These are phyloP conservation scores for Globisporangium alternatum DNA, from an alignment of 352 stramenopile species.

Conservation along the genomic window DNA sequence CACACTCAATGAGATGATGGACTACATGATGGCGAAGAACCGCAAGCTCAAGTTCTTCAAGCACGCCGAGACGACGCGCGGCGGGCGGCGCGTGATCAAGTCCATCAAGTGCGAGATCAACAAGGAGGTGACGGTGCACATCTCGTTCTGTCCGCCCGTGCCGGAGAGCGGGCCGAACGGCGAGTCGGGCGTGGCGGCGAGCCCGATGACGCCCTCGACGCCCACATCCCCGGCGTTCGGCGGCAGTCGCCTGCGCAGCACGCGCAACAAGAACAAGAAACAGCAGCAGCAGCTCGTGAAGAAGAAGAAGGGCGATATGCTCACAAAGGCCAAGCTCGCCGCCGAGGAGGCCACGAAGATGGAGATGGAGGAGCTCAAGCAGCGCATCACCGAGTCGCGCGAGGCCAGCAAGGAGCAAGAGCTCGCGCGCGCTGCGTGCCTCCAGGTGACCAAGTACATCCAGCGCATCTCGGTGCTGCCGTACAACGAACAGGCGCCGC, in stretches of 20 bases:
- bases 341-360: constrained; percentile 85
- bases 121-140: constrained; percentile 81
- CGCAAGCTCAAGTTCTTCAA: constrained; percentile 89
- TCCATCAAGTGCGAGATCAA: constrained; percentile 86
- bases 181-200: constrained; percentile 75
- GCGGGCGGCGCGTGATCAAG: constrained; percentile 83
- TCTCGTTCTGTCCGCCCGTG: constrained; percentile 78
- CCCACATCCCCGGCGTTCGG: constrained; percentile 77
- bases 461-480: constrained; percentile 78
- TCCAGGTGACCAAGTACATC: constrained; percentile 86
- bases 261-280: constrained; percentile 85
- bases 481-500: constrained; percentile 72
- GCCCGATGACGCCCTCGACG: constrained; percentile 85
- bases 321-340: constrained; percentile 82
- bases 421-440: constrained; percentile 57
- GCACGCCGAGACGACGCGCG: constrained; percentile 79
- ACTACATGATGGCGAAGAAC: constrained; percentile 88
- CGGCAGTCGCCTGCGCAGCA: constrained; percentile 62
- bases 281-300: constrained; percentile 80
- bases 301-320: constrained; percentile 87
- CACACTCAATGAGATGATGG: constrained; percentile 88
- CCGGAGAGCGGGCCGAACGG: constrained; percentile 79
- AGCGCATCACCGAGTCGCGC: constrained; percentile 69
- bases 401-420: constrained; percentile 84
- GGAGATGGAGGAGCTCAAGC: constrained; percentile 86